Percentiles rank a stretch among this genome's conserved stretches.
These are phyloP conservation scores for Ustulina deusta DNA, from an alignment of 2,329 filamentous ascomycete species.

Conservation along the genomic window DNA sequence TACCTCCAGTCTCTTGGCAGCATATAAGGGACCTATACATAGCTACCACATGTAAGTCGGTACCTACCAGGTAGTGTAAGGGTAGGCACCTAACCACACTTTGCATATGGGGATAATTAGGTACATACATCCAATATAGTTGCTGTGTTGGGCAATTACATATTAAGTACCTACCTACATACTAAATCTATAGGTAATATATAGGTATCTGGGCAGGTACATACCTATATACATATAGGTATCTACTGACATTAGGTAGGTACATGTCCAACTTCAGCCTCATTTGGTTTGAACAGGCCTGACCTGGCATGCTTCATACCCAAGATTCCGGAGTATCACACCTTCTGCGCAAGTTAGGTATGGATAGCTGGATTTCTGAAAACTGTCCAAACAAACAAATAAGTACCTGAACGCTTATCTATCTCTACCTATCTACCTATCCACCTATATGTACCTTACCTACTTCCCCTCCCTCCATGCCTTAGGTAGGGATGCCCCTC, in stretches of 20 bases:
- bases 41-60: neutral
- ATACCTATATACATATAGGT: neutral
- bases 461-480: neutral
- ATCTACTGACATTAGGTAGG: slow-evolving; percentile 4
- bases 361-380: neutral
- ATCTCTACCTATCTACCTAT: neutral
- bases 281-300: slow-evolving; percentile 9
- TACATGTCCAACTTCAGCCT: slow-evolving; percentile 27
- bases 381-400: neutral
- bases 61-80: neutral
- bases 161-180: slow-evolving; percentile 14
- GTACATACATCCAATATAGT: neutral
- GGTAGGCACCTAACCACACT: neutral
- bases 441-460: neutral
- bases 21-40: slow-evolving; percentile 1
- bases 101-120: neutral
- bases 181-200: too few relatives aligned
- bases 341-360: neutral
- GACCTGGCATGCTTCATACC: slow-evolving; percentile 13
- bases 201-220: slow-evolving; percentile 6
- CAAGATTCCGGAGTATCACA: neutral
- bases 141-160: neutral
- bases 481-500: neutral
- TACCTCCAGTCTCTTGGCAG: neutral
- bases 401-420: neutral